Evolutionary conservation across 192 early-diverging fungal species (phyloP).

Genomic region (Blastocladiella britannica): DNA sequence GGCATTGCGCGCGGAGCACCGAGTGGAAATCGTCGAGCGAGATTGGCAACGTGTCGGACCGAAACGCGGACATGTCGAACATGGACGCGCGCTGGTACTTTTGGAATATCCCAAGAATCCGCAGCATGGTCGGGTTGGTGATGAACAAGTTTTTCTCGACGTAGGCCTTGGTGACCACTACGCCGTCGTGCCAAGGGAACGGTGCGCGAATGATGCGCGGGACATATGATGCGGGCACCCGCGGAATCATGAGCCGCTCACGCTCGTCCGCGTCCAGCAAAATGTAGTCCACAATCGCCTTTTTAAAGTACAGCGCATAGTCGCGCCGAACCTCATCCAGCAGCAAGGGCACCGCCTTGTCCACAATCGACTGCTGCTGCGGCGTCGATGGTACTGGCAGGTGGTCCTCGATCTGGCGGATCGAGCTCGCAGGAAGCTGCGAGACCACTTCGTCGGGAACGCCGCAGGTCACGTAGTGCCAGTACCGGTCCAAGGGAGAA

Average conservation of each 20-base stretch:
- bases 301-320: conserved; percentile 22
- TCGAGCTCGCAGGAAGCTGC: background rate
- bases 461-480: conserved; percentile 24
- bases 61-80: conserved; percentile 27
- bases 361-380: background rate
- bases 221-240: conserved; percentile 10
- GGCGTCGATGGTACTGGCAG: background rate
- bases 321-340: conserved; percentile 17
- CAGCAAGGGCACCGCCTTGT: conserved; percentile 4
- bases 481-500: conserved; percentile 29
- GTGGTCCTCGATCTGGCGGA: background rate
- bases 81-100: conserved; percentile 15
- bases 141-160: conserved; percentile 25
- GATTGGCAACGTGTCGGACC: conserved; percentile 17
- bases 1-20: conserved; percentile 29
- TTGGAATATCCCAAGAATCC: conserved; percentile 19
- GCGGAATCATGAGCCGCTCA: conserved; percentile 22
- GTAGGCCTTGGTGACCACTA: conserved; percentile 11
- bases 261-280: conserved; percentile 26
- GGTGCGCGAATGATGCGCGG: conserved; percentile 29
- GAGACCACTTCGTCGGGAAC: conserved; percentile 19
- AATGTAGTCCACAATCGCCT: conserved; percentile 35
- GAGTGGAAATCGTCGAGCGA: conserved; percentile 22
- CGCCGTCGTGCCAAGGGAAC: conserved; percentile 32
- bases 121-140: conserved; percentile 17